Base-by-base conservation (phyloP, 805 yeast species). In the Kodamaea neixiangensis region DNA sequence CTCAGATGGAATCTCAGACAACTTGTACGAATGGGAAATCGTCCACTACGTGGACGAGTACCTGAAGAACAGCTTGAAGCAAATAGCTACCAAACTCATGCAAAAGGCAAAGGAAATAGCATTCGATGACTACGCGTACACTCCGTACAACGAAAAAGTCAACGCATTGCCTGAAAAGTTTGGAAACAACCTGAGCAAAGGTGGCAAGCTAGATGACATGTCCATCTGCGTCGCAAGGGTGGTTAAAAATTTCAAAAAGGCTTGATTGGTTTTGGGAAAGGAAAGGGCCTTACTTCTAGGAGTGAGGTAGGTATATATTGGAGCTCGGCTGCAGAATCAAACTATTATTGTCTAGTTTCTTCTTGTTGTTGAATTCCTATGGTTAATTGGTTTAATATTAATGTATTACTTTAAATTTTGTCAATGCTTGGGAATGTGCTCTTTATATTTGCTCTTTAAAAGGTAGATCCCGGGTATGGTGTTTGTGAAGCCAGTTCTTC, bases 181-280 rank as follows among this genome's bases (percentile, higher is more conserved):
- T 44, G 73, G 75, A 9, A 58, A 59, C 3, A 63, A 61, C 34
- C 48, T 61, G 18, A 75, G 76, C 47, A 64, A 73, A 22, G 85
- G 85, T 2, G 85, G 85, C 0, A 80, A 80, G 52, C 62, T 79
- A 48, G 85, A 80, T 59, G 85, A 80, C 56, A 79, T 79, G 69
- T 74, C 82, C 0, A 64, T 80, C 7, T 76, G 81, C 51, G 63
- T 80, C 7, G 82, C 81, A 10, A 68, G 69, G 49, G 82, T 80
- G 25, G 62, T 50, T 11, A 14, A 39, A 19, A 49, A 49, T 38
- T 11, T 29, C 46, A 33, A 38, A 31, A 31, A 34, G 37, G 11
- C 31, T 46, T 37, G 15, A 39, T 48, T 60, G 50, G 54, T 49
- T 37, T 15, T 37, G 41, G 41, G 17, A 15, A 14, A 15, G 41